Evolutionary conservation across 805 yeast genomes (phyloP).

Genomic region (Dipodascopsis uninucleata): DNA sequence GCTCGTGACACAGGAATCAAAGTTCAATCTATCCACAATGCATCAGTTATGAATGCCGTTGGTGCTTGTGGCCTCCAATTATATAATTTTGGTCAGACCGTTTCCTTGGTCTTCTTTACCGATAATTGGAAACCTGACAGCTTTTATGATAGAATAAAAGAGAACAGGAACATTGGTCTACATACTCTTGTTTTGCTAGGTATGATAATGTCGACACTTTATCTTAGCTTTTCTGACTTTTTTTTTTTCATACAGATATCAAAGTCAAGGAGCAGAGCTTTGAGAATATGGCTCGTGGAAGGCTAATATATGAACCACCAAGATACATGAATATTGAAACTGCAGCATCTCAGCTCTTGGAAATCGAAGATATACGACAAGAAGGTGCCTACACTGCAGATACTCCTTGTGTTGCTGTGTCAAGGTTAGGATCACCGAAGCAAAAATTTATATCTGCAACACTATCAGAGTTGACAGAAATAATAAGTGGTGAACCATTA

Average conservation of each 20-base stretch:
- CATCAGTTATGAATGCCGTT: conserved; percentile 96
- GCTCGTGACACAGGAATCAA: conserved; percentile 80
- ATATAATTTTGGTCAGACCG: conserved; percentile 94
- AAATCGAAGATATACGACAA: conserved; percentile 73
- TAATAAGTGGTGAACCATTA: conserved; percentile 90
- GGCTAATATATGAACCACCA: conserved; percentile 92
- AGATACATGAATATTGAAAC: conserved; percentile 90
- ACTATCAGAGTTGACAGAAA: conserved; percentile 66
- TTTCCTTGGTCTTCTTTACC: conserved; percentile 93
- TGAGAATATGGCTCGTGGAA: conserved; percentile 90
- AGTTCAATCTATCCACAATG: conserved; percentile 86
- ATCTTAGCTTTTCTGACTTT: not conserved
- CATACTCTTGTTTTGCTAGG: conserved; percentile 83
- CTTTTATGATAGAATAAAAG: conserved; percentile 83
- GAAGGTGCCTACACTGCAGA: conserved; percentile 77
- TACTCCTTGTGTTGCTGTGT: conserved; percentile 91
- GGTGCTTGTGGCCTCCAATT: conserved; percentile 97
- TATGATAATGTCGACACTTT: conserved; percentile 1
- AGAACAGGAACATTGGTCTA: conserved; percentile 83
- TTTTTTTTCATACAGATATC: conserved; percentile 44
- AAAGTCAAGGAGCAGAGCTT: conserved; percentile 96
- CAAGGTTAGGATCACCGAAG: conserved; percentile 81
- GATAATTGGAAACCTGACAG: conserved; percentile 96
- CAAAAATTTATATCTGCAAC: conserved; percentile 86
- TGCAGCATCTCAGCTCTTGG: conserved; percentile 83